These are phyloP conservation scores for Populus alba DNA, from an alignment of 345 rosid species.

Conservation along the genomic window DNA sequence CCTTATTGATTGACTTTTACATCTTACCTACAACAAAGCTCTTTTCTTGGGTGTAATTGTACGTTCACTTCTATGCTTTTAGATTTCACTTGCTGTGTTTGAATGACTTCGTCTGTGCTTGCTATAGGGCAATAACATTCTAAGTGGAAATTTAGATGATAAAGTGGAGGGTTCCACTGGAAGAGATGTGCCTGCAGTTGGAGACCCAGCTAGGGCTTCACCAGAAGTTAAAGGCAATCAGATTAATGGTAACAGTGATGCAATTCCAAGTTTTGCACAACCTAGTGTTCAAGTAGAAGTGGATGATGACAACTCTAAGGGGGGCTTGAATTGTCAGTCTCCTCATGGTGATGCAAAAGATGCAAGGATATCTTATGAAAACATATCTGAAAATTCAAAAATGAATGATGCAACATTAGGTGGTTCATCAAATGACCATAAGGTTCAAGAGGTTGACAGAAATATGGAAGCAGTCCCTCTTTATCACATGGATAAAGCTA, in stretches of 20 bases:
- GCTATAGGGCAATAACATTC: constrained; percentile 41
- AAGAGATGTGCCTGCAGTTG: constrained; percentile 32
- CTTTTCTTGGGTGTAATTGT: not conserved
- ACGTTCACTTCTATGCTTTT: not conserved
- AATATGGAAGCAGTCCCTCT: constrained; percentile 42
- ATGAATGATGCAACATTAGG: constrained; percentile 25
- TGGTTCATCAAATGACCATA: constrained; percentile 37
- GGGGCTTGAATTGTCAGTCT: constrained; percentile 25
- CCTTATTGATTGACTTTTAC: not conserved
- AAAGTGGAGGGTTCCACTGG: constrained; percentile 32
- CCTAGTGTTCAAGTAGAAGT: constrained; percentile 32
- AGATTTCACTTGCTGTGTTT: constrained; percentile 1
- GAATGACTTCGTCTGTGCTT: constrained; percentile 18
- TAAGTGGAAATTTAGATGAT: constrained; percentile 31
- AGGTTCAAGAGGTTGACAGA: constrained; percentile 35
- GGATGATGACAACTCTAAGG: constrained; percentile 31
- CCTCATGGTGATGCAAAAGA: constrained; percentile 37
- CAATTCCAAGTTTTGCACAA: constrained; percentile 25
- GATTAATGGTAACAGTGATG: constrained; percentile 25
- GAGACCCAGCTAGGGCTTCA: constrained; percentile 23
- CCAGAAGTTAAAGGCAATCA: constrained; percentile 34
- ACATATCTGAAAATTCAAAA: constrained; percentile 36
- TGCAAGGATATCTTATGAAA: constrained; percentile 25
- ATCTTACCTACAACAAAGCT: not conserved
- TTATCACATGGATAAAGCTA: constrained; percentile 31